Evolutionary conservation across 371 early-diverging fungal species (phyloP).

Genomic region (Syncephalis plumigaleata): DNA sequence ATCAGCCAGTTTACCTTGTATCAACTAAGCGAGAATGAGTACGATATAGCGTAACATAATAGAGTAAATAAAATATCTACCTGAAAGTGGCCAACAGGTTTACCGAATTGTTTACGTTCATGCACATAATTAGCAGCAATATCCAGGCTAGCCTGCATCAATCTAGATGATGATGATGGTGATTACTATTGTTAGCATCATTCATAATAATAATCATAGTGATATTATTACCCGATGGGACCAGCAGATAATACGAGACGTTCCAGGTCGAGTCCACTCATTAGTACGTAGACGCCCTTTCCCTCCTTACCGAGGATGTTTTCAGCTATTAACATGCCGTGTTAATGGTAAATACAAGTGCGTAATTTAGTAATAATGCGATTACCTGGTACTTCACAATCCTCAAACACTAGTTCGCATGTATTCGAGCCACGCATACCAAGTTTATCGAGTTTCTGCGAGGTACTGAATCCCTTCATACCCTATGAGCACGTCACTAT

Average conservation of each 20-base stretch:
- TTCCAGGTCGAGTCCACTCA: constrained; percentile 90
- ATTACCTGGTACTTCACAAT: constrained; percentile 78
- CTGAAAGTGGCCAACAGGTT: constrained; percentile 81
- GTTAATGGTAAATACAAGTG: constrained; percentile 1
- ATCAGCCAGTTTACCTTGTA: constrained; percentile 92
- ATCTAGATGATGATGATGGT: constrained; percentile 12
- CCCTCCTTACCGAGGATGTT: constrained; percentile 77
- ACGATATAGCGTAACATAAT: constrained; percentile 2
- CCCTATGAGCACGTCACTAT: constrained; percentile 22
- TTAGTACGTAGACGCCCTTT: constrained; percentile 92
- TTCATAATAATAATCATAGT: too few relatives aligned
- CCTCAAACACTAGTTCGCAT: constrained; percentile 87
- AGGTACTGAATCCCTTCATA: constrained; percentile 73
- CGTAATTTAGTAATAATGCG: not conserved
- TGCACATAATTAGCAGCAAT: constrained; percentile 73
- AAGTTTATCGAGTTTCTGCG: constrained; percentile 87
- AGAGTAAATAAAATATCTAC: constrained; percentile 12
- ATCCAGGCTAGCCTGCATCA: constrained; percentile 88
- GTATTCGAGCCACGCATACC: constrained; percentile 97
- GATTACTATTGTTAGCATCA: not conserved
- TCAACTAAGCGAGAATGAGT: constrained; percentile 35
- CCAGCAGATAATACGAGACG: constrained; percentile 85
- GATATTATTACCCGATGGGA: constrained; percentile 84
- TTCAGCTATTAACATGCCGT: constrained; percentile 24
- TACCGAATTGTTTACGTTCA: constrained; percentile 76